Base-by-base conservation (phyloP, 1,284 basidiomycete species). In the Meripilus lineatus region DNA sequence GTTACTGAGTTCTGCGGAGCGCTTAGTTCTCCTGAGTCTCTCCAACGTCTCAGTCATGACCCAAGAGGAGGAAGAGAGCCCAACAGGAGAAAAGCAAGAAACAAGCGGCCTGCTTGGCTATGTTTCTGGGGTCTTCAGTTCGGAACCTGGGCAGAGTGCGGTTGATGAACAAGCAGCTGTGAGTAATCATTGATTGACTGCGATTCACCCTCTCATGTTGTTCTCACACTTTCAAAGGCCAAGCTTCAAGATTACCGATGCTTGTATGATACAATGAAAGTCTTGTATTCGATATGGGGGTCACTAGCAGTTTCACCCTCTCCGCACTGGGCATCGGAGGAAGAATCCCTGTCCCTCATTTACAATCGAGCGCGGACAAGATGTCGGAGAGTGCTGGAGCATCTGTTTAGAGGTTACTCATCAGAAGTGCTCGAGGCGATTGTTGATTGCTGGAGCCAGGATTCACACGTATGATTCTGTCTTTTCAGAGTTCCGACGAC, bases 391-490 rank as follows among this genome's bases (percentile, higher is more conserved):
- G 89, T 85, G 0, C 65, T 98, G 28, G 93, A 96, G 56, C 84
- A 89, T 55, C 70, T 97, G 14, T 95, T 95, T 69, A 84, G 86
- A 24, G 74, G 78, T 1, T 81, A 90, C 50, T 77, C 90, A 0
- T 69, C 76, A 2, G 90, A 93, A 55, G 84, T 95, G 2, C 72
- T 97, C 37, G 89, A 93, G 57, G 82, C 81, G 0, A 68, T 93
- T 23, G 69, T 93, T 15, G 81, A 85, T 41, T 88, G 83, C 57
- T 94, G 92, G 91, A 76, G 73, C 55, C 68, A 73, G 32, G 75
- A 78, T 49, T 55, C 66, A n/a, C 51, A 61, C 40, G 77, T 79
- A 59, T 53, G 77, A 20, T 39, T 6, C 13, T 20, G 15, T 43
- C 39, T 44, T 44, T 40, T 21, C 47, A 46, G 23, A 28, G 22